Percentiles rank a stretch among this genome's conserved stretches.
phyloP scores from a whole-genome alignment of 768 basidiomycete species.

The Lentinula raphanica region DNA sequence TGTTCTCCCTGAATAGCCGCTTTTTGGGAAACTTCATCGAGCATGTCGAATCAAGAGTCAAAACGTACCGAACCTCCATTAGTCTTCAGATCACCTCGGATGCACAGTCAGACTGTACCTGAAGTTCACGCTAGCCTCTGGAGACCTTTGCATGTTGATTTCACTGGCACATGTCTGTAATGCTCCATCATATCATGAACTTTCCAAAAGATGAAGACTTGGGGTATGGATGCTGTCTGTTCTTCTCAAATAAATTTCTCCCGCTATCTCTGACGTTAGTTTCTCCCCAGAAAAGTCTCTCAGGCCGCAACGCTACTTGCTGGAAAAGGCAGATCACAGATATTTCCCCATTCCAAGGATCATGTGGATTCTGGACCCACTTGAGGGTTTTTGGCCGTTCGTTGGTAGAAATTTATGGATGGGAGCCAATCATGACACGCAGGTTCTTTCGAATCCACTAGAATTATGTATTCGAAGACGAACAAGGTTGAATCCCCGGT shows the following conservation, averaged over 20 bases:
- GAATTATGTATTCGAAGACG: slow-evolving; percentile 1
- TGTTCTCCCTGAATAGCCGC: too few relatives aligned
- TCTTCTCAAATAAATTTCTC: neutral
- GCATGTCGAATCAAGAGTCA: too few relatives aligned
- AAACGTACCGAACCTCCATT: too few relatives aligned
- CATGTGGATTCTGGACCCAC: neutral
- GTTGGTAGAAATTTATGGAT: slow-evolving; percentile 21
- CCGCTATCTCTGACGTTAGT: neutral
- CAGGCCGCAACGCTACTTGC: neutral
- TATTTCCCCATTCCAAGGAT: neutral
- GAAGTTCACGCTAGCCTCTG: too few relatives aligned
- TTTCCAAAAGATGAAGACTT: too few relatives aligned
- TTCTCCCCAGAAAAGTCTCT: neutral
- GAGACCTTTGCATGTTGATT: too few relatives aligned
- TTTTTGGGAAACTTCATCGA: too few relatives aligned
- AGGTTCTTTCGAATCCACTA: slow-evolving; percentile 1
- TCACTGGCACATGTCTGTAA: too few relatives aligned
- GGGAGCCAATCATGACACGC: slow-evolving; percentile 13
- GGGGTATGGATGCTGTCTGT: neutral
- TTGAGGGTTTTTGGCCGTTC: slow-evolving; percentile 40
- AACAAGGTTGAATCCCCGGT: neutral
- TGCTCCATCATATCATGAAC: too few relatives aligned
- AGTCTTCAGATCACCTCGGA: too few relatives aligned
- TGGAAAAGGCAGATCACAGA: neutral
- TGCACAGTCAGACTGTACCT: too few relatives aligned